A percentile compares a stretch with the other conserved stretches of the same genome.
These are phyloP conservation scores for Aquilaria yunnanensis DNA, from an alignment of 345 rosid species.

Conservation along the genomic window DNA sequence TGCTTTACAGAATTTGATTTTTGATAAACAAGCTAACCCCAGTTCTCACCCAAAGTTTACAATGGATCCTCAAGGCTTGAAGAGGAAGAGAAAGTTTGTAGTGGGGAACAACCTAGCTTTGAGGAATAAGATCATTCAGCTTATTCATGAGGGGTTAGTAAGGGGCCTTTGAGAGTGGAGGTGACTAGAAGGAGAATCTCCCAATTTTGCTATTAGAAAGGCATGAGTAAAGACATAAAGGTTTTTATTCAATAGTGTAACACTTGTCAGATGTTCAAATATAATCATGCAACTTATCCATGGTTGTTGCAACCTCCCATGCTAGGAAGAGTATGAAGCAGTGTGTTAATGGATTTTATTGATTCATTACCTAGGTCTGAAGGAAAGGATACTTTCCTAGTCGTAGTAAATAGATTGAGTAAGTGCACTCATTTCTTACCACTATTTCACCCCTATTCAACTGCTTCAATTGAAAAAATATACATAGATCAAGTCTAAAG, in stretches of 20 bases:
- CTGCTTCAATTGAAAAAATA: background rate
- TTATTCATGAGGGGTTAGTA: background rate
- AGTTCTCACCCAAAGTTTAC: background rate
- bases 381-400: background rate
- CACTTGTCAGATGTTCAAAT: too few species aligned
- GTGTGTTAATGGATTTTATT: background rate
- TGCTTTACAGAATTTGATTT: background rate
- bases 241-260: background rate
- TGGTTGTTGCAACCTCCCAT: background rate
- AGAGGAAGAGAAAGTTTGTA: background rate
- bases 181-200: background rate
- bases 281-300: background rate
- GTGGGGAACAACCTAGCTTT: background rate
- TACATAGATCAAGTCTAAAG: background rate
- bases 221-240: background rate
- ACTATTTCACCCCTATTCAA: background rate
- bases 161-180: background rate
- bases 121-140: background rate
- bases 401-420: background rate
- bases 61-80: background rate
- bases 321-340: background rate
- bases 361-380: background rate
- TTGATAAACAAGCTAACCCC: background rate
- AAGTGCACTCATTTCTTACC: constrained; percentile 1
- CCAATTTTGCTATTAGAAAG: background rate